These are phyloP conservation scores for Phlebopus sp. DNA, from an alignment of 1,284 basidiomycete species.

Conservation along the genomic window DNA sequence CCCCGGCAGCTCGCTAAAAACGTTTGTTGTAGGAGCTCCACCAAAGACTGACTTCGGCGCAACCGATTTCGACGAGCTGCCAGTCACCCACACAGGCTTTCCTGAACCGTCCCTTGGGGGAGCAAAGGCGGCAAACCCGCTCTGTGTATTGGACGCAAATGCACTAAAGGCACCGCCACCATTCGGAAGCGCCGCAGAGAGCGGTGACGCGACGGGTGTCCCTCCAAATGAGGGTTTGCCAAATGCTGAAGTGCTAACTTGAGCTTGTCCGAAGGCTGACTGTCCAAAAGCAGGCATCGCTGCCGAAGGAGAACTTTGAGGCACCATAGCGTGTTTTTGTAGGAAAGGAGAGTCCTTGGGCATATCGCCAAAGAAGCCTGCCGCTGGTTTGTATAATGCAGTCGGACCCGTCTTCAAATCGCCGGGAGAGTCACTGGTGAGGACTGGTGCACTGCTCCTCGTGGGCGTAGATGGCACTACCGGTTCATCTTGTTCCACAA, in stretches of 20 bases:
- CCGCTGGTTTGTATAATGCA: too few relatives aligned
- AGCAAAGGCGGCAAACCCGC: constrained; percentile 19
- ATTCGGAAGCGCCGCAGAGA: constrained; percentile 7
- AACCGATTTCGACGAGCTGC: constrained; percentile 6
- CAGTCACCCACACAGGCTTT: constrained; percentile 23
- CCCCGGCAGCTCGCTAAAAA: constrained; percentile 7
- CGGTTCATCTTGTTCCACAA: constrained; percentile 5
- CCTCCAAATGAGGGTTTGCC: constrained; percentile 21
- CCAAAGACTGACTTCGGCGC: constrained; percentile 6
- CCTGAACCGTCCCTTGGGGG: constrained; percentile 15
- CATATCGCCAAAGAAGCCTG: too few relatives aligned
- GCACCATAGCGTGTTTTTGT: too few relatives aligned
- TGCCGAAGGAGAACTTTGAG: too few relatives aligned
- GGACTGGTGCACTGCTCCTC: constrained; percentile 20
- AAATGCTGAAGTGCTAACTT: constrained; percentile 26
- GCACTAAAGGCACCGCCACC: constrained; percentile 29
- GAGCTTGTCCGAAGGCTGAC: constrained; percentile 35
- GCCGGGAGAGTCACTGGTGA: too few relatives aligned
- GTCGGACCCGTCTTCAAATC: too few relatives aligned
- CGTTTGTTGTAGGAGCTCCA: not conserved
- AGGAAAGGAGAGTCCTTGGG: too few relatives aligned
- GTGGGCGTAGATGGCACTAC: constrained; percentile 13
- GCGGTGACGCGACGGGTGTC: constrained; percentile 18
- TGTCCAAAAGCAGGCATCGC: constrained; percentile 36
- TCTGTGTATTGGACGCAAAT: constrained; percentile 26